These are phyloP conservation scores for Populus pruinosa DNA, from an alignment of 345 rosid species.

Conservation along the genomic window DNA sequence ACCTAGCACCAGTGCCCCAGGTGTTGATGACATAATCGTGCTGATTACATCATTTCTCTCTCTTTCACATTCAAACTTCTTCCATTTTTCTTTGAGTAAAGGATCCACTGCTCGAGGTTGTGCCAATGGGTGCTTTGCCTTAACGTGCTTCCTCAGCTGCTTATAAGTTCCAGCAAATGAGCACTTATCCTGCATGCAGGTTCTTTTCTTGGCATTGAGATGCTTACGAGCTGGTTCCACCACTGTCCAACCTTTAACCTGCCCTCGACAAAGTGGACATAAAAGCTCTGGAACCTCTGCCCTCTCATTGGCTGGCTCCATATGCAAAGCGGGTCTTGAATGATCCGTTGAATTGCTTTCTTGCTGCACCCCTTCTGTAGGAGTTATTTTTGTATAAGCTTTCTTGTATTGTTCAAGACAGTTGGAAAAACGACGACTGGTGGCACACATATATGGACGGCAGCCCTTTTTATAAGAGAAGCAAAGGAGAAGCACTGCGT, in stretches of 20 bases:
- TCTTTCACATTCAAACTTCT: constrained; percentile 61
- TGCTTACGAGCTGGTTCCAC: constrained; percentile 67
- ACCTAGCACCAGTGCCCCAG: constrained; percentile 77
- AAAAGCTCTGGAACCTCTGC: constrained; percentile 59
- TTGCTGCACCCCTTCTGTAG: constrained; percentile 28
- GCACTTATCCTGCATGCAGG: constrained; percentile 78
- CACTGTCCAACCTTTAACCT: constrained; percentile 91
- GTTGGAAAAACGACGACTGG: constrained; percentile 73
- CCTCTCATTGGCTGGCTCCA: constrained; percentile 27
- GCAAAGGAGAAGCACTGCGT: constrained; percentile 78
- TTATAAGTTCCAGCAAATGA: constrained; percentile 57
- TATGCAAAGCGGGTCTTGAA: constrained; percentile 22
- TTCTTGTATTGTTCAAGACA: constrained; percentile 85
- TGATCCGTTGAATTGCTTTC: constrained; percentile 17
- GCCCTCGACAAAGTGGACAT: constrained; percentile 86
- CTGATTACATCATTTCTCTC: constrained; percentile 72
- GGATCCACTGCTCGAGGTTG: constrained; percentile 79
- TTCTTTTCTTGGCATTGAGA: constrained; percentile 61
- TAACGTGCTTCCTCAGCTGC: constrained; percentile 76
- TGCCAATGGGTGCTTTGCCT: constrained; percentile 68
- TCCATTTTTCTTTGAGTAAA: constrained; percentile 66
- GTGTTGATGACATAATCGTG: constrained; percentile 65
- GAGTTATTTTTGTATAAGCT: constrained; percentile 51
- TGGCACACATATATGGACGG: constrained; percentile 92
- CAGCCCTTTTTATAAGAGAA: constrained; percentile 86